Conservation (phyloP, 176 grass and related monocot genomes). For the Oryza meridionalis region DNA sequence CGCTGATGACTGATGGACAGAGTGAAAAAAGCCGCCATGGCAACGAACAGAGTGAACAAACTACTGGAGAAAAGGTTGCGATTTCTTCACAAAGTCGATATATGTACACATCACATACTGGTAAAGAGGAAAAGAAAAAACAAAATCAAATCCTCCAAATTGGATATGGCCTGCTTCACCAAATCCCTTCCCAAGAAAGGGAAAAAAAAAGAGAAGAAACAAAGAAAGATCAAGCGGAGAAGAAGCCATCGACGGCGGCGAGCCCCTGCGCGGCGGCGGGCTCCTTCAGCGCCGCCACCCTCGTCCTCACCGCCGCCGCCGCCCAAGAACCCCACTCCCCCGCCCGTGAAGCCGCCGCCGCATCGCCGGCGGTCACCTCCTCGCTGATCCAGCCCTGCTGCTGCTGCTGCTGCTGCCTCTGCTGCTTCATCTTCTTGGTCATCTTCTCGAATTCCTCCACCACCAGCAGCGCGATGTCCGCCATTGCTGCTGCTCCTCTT, state of each 20-base stretch:
- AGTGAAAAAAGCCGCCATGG: neutral
- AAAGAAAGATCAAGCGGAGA: neutral
- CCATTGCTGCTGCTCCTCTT: conserved; percentile 14
- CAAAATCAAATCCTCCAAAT: neutral
- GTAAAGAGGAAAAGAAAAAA: neutral
- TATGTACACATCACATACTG: neutral
- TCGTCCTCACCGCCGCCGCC: neutral
- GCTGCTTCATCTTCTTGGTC: neutral
- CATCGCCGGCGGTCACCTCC: neutral
- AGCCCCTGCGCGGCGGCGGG: neutral
- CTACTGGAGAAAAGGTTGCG: neutral
- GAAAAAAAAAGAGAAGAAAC: neutral
- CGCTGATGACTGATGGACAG: neutral
- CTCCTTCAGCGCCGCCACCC: neutral
- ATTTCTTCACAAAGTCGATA: neutral
- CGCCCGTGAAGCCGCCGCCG: neutral
- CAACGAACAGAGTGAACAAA: neutral
- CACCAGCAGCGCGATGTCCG: conserved; percentile 41
- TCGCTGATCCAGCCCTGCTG: neutral
- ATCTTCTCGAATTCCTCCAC: conserved; percentile 28
- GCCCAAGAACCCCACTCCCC: neutral
- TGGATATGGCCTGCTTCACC: neutral
- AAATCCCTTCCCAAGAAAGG: neutral
- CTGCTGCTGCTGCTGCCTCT: neutral
- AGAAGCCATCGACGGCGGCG: conserved; percentile 31